These are phyloP conservation scores for Carex littledalei DNA, from an alignment of 176 grass and related monocot genomes.

Conservation along the genomic window DNA sequence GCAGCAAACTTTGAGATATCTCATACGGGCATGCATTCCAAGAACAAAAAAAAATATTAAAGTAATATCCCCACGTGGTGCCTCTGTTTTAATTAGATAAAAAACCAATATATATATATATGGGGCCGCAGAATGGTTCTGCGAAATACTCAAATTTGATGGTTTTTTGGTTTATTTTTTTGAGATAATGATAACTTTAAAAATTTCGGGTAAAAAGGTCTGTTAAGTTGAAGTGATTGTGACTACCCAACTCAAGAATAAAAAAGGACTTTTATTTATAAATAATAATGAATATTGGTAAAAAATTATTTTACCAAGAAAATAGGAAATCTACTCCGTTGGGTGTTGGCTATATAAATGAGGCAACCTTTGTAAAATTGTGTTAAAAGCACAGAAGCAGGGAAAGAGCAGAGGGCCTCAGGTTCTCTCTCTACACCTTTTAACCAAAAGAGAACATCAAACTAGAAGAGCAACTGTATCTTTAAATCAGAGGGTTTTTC, in stretches of 20 bases:
- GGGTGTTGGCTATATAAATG: conserved; percentile 19
- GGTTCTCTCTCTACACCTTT: conserved; percentile 14
- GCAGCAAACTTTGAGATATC: too few relatives aligned
- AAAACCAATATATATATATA: too few relatives aligned
- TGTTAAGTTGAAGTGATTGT: not conserved
- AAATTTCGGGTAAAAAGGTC: too few relatives aligned
- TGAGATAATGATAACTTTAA: too few relatives aligned
- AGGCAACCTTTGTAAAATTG: not conserved
- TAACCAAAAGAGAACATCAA: not conserved
- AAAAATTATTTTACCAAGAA: not conserved
- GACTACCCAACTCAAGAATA: conserved; percentile 5
- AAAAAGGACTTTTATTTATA: not conserved
- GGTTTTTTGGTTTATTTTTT: too few relatives aligned
- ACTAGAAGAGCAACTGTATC: not conserved
- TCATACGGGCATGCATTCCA: too few relatives aligned
- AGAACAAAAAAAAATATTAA: too few relatives aligned
- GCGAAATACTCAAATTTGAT: too few relatives aligned
- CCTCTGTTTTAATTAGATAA: too few relatives aligned
- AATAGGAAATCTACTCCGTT: not conserved
- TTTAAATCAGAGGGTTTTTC: not conserved
- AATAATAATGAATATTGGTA: not conserved
- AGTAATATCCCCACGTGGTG: too few relatives aligned
- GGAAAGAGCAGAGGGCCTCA: conserved; percentile 5
- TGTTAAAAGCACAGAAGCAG: conserved; percentile 14
- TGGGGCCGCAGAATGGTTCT: too few relatives aligned